phyloP scores from a whole-genome alignment of 2,329 filamentous ascomycete species.

The Rhinocladiella mackenziei region DNA sequence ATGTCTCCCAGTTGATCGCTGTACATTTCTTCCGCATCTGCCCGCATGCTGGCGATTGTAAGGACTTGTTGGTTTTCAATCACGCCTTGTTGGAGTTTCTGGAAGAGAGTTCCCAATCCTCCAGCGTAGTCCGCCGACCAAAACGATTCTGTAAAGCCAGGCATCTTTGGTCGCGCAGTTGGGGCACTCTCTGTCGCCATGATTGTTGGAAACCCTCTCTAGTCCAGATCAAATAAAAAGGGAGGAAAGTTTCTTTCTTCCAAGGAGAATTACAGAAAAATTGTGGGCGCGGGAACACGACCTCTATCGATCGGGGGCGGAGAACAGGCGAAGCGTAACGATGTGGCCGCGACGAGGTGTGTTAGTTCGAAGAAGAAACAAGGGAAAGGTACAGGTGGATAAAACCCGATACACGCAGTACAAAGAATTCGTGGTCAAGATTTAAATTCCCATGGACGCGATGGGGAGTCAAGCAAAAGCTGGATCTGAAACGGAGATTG shows the following conservation, averaged over 20 bases:
- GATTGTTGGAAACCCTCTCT: not conserved
- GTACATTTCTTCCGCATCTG: slow-evolving; percentile 90
- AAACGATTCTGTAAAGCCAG: slow-evolving; percentile 90
- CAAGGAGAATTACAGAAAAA: too few species aligned
- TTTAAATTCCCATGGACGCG: too few species aligned
- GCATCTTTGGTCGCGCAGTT: slow-evolving; percentile 55
- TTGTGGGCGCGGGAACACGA: not conserved
- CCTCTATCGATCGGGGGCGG: not conserved
- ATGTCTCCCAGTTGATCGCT: slow-evolving; percentile 77
- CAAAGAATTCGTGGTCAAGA: too few species aligned
- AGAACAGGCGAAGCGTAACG: too few species aligned
- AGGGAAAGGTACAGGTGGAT: too few species aligned
- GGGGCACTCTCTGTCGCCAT: slow-evolving; percentile 16
- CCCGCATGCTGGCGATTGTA: slow-evolving; percentile 86
- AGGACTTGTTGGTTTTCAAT: slow-evolving; percentile 93
- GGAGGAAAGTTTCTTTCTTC: not conserved
- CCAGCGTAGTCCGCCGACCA: slow-evolving; percentile 98
- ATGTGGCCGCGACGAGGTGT: too few species aligned
- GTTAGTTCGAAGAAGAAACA: too few species aligned
- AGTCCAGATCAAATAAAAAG: not conserved
- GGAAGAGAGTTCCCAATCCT: slow-evolving; percentile 89
- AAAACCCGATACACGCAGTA: too few species aligned
- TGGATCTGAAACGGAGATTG: slow-evolving; percentile 1
- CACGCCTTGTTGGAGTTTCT: slow-evolving; percentile 93
- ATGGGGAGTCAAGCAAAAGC: too few species aligned